Evolutionary conservation across 2,329 filamentous ascomycete species (phyloP), one percentile per base, ranked within the genome.

Genomic region (Exserohilum turcica): DNA sequence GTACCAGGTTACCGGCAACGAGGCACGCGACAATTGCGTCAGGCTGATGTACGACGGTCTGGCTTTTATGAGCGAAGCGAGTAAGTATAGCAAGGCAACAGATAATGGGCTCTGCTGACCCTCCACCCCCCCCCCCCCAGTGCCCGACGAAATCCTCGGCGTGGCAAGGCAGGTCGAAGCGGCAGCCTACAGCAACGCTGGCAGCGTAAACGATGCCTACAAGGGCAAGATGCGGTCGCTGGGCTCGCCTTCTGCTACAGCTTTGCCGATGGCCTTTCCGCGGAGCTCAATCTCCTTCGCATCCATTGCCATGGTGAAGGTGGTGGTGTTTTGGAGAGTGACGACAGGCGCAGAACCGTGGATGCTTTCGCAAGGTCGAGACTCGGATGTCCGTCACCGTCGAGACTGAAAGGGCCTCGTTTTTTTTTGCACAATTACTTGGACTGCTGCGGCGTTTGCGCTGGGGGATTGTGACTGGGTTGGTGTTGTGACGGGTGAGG

Each of bases 11-110:
- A 97, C 92, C 13, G 86, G 86, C 42, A 87, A 88, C 54, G 78
- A 82, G 52, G 83, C 84, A 16, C 89, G 94, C 54, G 90, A 97
- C 78, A 88, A 86, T 70, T 96, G 90, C 74, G 87, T 97, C 58
- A 92, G 91, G 43, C 83, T 99, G 37, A 84, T 99, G 74, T 99
- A 97, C 79, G 94, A 99, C 67, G 94, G 92, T 13, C 82, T 99
- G 59, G 92, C 89, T 40, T 84, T 86, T 52, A 88, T 89, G 74
- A 85, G 89, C 24, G 72, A 79, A 57, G 79, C 80, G 45, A 57
- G 77, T 79, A 70, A 64, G 76, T 70, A 29, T 16, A 15, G 5
- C 13, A 44, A 39, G 18, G 32, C 19, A 32, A 12, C 16, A 19
- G 48, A 18, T 19, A 70, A 68, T 13, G 35, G 8, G 15, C 37